These are phyloP conservation scores for Coffea humblotiana DNA, from an alignment of 305 asterid species.

Conservation along the genomic window DNA sequence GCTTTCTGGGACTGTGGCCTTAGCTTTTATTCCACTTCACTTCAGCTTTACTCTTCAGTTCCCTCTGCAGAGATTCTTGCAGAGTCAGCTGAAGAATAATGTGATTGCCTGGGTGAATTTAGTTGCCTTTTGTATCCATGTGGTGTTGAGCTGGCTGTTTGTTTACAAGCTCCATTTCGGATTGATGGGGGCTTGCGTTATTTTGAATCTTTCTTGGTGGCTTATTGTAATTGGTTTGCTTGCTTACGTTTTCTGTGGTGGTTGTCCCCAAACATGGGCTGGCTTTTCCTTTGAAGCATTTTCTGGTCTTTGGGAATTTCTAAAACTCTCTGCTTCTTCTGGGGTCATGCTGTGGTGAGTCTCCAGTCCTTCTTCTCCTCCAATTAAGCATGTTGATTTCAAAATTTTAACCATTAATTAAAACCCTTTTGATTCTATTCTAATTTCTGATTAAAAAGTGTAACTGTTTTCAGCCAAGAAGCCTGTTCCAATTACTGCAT, in stretches of 20 bases:
- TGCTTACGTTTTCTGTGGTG: conserved; percentile 51
- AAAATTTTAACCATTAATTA: too few relatives aligned
- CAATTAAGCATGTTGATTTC: too few relatives aligned
- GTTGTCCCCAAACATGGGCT: conserved; percentile 69
- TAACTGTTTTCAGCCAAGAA: too few relatives aligned
- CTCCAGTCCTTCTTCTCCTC: conserved; percentile 2
- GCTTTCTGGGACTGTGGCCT: conserved; percentile 57
- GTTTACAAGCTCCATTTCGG: conserved; percentile 52
- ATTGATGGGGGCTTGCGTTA: conserved; percentile 46
- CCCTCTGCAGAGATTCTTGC: conserved; percentile 76
- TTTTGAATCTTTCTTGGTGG: conserved; percentile 66
- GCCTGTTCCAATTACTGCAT: too few relatives aligned
- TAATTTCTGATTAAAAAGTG: not conserved
- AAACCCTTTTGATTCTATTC: not conserved
- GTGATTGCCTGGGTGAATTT: conserved; percentile 55
- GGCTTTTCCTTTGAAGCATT: conserved; percentile 75
- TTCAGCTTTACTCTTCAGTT: conserved; percentile 63
- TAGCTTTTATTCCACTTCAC: conserved; percentile 68
- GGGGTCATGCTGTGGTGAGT: conserved; percentile 83
- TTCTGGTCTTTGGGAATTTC: conserved; percentile 77
- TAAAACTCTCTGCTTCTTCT: conserved; percentile 73
- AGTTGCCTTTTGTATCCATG: conserved; percentile 45
- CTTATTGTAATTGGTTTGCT: conserved; percentile 38
- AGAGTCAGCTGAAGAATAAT: conserved; percentile 67
- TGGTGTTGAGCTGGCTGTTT: conserved; percentile 50